Evolutionary conservation across 139 green algal genomes (phyloP), one percentile per base, ranked within the genome.

Genomic region (Chlamydomonas sphaeroides): DNA sequence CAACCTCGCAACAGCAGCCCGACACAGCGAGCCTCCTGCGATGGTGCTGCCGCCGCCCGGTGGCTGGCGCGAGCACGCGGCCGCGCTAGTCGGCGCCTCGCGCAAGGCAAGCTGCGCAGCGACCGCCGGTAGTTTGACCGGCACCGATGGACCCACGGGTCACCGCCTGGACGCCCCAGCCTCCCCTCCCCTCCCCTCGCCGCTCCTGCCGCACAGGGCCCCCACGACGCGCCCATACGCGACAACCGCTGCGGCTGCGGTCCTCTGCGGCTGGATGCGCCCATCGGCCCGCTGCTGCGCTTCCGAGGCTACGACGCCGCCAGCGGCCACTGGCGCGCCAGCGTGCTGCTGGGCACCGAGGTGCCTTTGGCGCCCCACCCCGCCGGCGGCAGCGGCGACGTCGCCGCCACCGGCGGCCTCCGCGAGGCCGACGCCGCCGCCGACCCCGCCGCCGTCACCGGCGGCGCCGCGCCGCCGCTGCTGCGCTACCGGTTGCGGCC

Each of bases 191-290:
- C 45, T 53, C 14, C 45, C 45, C 45, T 14, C 45, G 11, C 45
- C 14, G 11, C 45, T 53, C 45, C 45, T 35, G 7, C 57, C 5
- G 5, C 57, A 11, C 57, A 81, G 74, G 74, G 74, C n/a, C 74
- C 74, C 20, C 74, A 81, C 61, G 74, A 62, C 41, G 61, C 74
- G 6, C 74, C 74, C 74, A 63, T 81, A 18, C 74, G 61, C 74
- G 7, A 81, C 21, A 81, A 81, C 41, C 71, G 61, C 3, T 81
- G 74, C 61, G 59, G 61, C 74, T 81, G 74, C 74, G 74, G 74
- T 1, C 6, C 74, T 23, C 61, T 81, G 61, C 61, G 41, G 11
- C 3, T 18, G 4, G 5, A 30, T 30, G 41, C 18, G 61, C 36
- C 41, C 61, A 39, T 81, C 41, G 74, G 74, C 1, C 74, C 74